Evolutionary conservation across 2,329 filamentous ascomycete genomes (phyloP), one percentile per base, ranked within the genome.

Genomic region (Apiospora pterosperma): DNA sequence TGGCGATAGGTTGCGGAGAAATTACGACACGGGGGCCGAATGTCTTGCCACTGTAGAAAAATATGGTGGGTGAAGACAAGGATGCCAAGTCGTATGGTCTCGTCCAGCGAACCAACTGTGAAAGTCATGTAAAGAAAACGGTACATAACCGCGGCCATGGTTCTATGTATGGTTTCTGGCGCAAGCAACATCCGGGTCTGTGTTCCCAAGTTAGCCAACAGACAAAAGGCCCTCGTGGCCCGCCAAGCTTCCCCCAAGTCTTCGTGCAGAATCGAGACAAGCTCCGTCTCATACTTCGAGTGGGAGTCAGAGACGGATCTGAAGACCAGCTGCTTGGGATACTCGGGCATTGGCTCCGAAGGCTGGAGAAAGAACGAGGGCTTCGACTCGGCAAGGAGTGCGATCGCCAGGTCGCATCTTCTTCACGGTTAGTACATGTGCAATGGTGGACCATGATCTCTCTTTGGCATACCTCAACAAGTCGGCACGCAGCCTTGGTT

Each of bases 91-190:
- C 79, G 77, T 12, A 82, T 67, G 1, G 72, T 69, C 67, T 81
- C 78, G 39, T 78, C 68, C 5, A 68, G 59, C 1, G 75, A 74
- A 14, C 67, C 69, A 2, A 34, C 19, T 6, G 70, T 65, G 63
- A 76, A 76, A 4, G 63, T 60, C 72, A 76, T 76, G 38, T 71
- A 58, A 21, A 81, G 67, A 2, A 82, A 73, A 3, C 75, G 77
- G 67, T 82, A 82, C 70, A 78, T 77, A 34, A 78, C 72, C 19
- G 79, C 76, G 2, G 70, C 67, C 77, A 81, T 80, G 28, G 73
- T 68, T 34, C 68, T 63, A 14, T 72, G 62, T 23, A 74, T 69
- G 4, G 63, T 55, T 5, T 67, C 66, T 16, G 67, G 64, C 2
- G 58, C 61, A 1, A 75, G 69, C 36, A 59, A 59, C 21, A 61